phyloP scores from a whole-genome alignment of 2,329 filamentous ascomycete genomes.

The Arthrobotrys musiformis region DNA sequence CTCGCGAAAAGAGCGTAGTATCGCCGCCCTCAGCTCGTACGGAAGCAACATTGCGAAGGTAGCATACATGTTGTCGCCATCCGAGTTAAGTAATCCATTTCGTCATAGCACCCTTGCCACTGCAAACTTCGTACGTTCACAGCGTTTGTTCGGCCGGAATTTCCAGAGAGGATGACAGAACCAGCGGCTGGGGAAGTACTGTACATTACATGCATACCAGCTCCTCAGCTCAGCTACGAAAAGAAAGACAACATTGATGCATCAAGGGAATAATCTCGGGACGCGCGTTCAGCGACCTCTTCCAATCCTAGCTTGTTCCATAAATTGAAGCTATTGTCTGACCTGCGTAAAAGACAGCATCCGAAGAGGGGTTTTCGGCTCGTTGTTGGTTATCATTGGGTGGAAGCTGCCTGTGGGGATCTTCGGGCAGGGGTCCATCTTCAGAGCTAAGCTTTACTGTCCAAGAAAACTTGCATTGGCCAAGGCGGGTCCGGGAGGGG shows the following conservation, averaged over 20 bases:
- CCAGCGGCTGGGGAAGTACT: not conserved
- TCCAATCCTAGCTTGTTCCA: not conserved
- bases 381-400: not conserved
- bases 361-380: constrained; percentile 35
- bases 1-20: not conserved
- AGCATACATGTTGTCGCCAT: not conserved
- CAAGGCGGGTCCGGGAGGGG: constrained; percentile 47
- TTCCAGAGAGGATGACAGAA: not conserved
- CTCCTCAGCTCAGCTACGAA: not conserved
- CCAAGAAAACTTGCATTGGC: constrained; percentile 37
- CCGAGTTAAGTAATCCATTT: not conserved
- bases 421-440: constrained; percentile 1
- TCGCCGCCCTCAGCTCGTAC: not conserved
- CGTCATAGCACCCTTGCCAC: constrained; percentile 17
- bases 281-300: constrained; percentile 29
- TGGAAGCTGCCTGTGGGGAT: not conserved
- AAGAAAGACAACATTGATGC: not conserved
- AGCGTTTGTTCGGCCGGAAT: constrained; percentile 21
- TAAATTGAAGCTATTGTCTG: constrained; percentile 1
- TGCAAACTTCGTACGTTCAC: constrained; percentile 14
- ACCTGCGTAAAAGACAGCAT: constrained; percentile 9
- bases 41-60: not conserved
- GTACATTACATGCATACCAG: no score
- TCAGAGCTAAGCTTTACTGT: constrained; percentile 49
- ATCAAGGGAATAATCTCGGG: not conserved